Evolutionary conservation across 176 grass and related monocot genomes (phyloP).

Genomic region (Paspalum notatum): DNA sequence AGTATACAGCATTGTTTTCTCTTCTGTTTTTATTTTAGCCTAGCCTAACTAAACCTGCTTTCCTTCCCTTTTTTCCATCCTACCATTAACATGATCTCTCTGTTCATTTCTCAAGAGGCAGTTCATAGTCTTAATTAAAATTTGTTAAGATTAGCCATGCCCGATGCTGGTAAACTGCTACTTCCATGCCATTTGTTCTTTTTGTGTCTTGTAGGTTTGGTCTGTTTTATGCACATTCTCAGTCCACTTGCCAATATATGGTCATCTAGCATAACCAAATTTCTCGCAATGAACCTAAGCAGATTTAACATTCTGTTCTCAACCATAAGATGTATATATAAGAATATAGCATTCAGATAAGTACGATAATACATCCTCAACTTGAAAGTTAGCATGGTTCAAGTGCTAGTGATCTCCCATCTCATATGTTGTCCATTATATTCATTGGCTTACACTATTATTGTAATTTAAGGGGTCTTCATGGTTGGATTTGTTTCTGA

Average conservation of each 20-base stretch:
- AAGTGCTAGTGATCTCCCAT: neutral
- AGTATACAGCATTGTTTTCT: neutral
- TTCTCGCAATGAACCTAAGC: neutral
- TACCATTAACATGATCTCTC: neutral
- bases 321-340: neutral
- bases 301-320: neutral
- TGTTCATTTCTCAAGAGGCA: slow-evolving; percentile 7
- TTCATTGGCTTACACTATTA: slow-evolving; percentile 13
- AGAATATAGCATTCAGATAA: slow-evolving; percentile 2
- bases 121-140: neutral
- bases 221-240: slow-evolving; percentile 26
- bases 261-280: no score
- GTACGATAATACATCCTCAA: neutral
- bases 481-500: slow-evolving; percentile 5
- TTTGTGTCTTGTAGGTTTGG: neutral
- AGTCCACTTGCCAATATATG: no score
- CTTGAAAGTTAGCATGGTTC: slow-evolving; percentile 26
- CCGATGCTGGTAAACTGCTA: slow-evolving; percentile 3
- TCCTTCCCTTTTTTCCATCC: neutral
- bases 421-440: neutral
- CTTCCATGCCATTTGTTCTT: neutral
- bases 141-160: neutral
- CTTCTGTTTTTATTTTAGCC: slow-evolving; percentile 8
- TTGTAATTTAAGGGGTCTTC: slow-evolving; percentile 11
- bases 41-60: neutral